These are phyloP conservation scores for Santalum album DNA, from an alignment of 164 flowering plant genomes.

Conservation along the genomic window DNA sequence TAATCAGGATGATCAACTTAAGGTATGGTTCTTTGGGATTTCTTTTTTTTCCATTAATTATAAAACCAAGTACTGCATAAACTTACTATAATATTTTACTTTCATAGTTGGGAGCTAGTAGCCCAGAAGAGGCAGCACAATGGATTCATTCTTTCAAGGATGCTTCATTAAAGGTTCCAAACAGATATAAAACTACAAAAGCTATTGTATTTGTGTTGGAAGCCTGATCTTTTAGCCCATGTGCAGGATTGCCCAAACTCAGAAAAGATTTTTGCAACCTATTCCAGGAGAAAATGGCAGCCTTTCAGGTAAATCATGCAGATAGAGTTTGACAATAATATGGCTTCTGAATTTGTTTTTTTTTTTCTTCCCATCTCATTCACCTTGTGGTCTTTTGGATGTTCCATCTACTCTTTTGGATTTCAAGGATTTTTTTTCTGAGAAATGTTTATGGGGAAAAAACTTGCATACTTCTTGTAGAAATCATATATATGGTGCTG, in stretches of 20 bases:
- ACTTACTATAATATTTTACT: background rate
- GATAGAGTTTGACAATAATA: background rate
- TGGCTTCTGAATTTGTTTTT: background rate
- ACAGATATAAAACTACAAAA: background rate
- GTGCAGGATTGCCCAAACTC: background rate
- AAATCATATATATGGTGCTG: too few species aligned
- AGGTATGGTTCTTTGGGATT: background rate
- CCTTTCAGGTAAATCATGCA: slow-evolving; percentile 1
- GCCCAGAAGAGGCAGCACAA: slow-evolving; percentile 2
- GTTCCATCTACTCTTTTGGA: too few species aligned
- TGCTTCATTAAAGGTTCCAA: background rate
- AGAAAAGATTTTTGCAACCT: background rate
- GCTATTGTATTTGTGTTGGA: background rate
- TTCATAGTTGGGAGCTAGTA: slow-evolving; percentile 1
- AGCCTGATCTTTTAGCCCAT: background rate
- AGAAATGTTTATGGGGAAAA: too few species aligned
- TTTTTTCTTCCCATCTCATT: too few species aligned
- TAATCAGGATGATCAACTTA: background rate
- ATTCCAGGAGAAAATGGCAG: slow-evolving; percentile 1
- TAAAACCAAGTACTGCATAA: background rate
- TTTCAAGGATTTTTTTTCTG: too few species aligned
- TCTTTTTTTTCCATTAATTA: too few species aligned
- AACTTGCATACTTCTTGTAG: too few species aligned
- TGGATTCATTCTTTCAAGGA: background rate
- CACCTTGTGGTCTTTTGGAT: too few species aligned